phyloP scores from a whole-genome alignment of 2,329 filamentous ascomycete genomes.

The Calonectria pteridis region DNA sequence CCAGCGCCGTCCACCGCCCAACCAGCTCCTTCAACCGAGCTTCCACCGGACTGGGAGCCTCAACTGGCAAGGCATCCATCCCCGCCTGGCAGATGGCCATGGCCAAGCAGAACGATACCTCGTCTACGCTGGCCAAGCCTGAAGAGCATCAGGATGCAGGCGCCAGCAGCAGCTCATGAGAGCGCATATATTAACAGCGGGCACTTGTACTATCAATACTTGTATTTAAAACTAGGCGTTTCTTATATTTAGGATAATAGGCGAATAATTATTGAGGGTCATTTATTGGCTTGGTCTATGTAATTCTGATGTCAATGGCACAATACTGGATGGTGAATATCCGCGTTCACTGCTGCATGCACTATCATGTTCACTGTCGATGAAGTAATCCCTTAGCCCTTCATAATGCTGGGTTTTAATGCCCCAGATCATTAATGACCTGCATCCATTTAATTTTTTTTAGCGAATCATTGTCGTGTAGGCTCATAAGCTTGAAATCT shows the following conservation, averaged over 20 bases:
- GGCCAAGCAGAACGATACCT: slow-evolving; percentile 62
- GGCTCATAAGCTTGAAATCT: neutral
- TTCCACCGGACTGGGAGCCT: slow-evolving; percentile 51
- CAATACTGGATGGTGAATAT: neutral
- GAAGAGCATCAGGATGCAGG: slow-evolving; percentile 41
- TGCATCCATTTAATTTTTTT: neutral
- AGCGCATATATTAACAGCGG: neutral
- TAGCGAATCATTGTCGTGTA: neutral
- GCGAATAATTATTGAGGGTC: slow-evolving; percentile 11
- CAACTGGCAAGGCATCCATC: slow-evolving; percentile 74
- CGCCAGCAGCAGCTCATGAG: slow-evolving; percentile 31
- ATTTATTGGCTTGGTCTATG: neutral
- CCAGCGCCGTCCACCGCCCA: slow-evolving; percentile 37
- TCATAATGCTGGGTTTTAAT: neutral
- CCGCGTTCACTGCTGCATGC: neutral
- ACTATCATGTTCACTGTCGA: neutral
- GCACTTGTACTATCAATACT: slow-evolving; percentile 23
- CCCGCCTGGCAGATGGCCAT: slow-evolving; percentile 85
- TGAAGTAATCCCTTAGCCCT: neutral
- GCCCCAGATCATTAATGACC: neutral
- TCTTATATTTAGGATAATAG: slow-evolving; percentile 18
- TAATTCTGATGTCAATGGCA: neutral
- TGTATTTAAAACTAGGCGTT: slow-evolving; percentile 22
- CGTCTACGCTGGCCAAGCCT: slow-evolving; percentile 44
- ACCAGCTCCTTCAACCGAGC: slow-evolving; percentile 46